Evolutionary conservation across 352 stramenopile genomes (phyloP).

Genomic region (Pythium chondricola): DNA sequence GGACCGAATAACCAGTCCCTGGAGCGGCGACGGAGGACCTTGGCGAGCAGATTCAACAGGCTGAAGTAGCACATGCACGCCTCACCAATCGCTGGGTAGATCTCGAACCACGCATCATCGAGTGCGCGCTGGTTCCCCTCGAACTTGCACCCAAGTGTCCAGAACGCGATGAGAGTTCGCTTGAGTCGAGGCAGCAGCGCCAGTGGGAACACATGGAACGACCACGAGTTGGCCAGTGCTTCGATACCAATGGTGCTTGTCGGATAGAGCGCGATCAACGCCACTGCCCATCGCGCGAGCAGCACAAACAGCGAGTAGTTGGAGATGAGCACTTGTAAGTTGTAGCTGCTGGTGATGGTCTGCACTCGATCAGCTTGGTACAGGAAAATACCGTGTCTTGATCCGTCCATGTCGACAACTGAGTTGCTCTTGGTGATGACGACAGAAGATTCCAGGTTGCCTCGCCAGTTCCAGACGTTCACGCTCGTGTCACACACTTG

Average conservation of each 20-base stretch:
- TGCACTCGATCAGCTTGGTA: constrained; percentile 3
- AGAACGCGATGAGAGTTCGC: constrained; percentile 16
- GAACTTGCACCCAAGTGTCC: constrained; percentile 22
- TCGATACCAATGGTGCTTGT: constrained; percentile 15
- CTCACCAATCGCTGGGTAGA: constrained; percentile 26
- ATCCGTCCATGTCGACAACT: too few species aligned
- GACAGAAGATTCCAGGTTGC: too few species aligned
- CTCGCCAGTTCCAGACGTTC: too few species aligned
- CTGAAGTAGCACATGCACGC: constrained; percentile 25
- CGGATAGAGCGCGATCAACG: neutral
- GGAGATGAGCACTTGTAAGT: constrained; percentile 23
- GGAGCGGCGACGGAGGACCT: constrained; percentile 19
- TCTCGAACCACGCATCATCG: constrained; percentile 25
- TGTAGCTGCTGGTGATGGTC: constrained; percentile 17
- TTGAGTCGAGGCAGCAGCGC: constrained; percentile 15
- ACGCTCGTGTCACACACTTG: too few species aligned
- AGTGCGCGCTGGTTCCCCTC: constrained; percentile 25
- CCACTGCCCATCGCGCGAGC: constrained; percentile 23
- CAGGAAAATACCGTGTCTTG: constrained; percentile 20
- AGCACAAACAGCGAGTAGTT: constrained; percentile 23
- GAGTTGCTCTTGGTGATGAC: too few species aligned
- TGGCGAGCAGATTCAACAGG: constrained; percentile 27
- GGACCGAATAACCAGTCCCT: constrained; percentile 28
- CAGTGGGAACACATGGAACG: constrained; percentile 16
- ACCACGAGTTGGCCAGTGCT: constrained; percentile 7